phyloP scores from a whole-genome alignment of 768 basidiomycete species.

The Collybia sp. region DNA sequence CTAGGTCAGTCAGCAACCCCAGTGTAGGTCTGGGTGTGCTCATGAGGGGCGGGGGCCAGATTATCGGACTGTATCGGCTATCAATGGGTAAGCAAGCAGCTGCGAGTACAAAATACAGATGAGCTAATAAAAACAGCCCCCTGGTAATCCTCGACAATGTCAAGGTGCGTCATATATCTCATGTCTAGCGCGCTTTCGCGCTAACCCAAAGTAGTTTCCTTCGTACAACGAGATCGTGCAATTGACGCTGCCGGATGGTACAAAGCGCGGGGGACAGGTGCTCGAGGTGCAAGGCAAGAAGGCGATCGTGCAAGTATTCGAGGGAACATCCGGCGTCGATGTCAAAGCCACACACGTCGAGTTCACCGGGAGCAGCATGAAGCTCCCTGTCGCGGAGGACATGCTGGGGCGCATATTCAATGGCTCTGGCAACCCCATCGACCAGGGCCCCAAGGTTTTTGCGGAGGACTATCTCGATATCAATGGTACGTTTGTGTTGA shows the following conservation, averaged over 20 bases:
- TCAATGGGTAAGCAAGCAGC: constrained; percentile 69
- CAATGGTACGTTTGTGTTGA: constrained; percentile 68
- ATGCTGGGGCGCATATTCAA: constrained; percentile 99
- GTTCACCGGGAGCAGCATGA: constrained; percentile 98
- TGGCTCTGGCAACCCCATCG: constrained; percentile 96
- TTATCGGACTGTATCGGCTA: constrained; percentile 97
- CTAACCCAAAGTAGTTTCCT: constrained; percentile 60
- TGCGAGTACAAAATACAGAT: constrained; percentile 5
- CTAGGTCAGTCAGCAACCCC: constrained; percentile 52
- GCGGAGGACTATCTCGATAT: constrained; percentile 99
- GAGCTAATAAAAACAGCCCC: constrained; percentile 47
- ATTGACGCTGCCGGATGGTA: constrained; percentile 91
- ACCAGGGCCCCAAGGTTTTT: constrained; percentile 98
- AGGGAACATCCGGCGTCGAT: constrained; percentile 96
- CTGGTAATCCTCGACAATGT: constrained; percentile 97
- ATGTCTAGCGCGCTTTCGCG: constrained; percentile 2
- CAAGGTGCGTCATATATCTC: constrained; percentile 54
- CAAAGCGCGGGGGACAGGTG: constrained; percentile 94
- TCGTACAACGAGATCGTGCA: constrained; percentile 99
- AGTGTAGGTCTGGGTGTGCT: constrained; percentile 1
- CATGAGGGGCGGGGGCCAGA: constrained; percentile 40
- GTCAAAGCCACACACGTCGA: constrained; percentile 97
- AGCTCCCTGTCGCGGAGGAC: constrained; percentile 96
- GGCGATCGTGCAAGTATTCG: constrained; percentile 98
- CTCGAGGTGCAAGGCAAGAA: constrained; percentile 98